Percentiles rank a stretch among this genome's conserved stretches.
phyloP scores from a whole-genome alignment of 2,329 filamentous ascomycete genomes.

The Neoascochyta sp. region DNA sequence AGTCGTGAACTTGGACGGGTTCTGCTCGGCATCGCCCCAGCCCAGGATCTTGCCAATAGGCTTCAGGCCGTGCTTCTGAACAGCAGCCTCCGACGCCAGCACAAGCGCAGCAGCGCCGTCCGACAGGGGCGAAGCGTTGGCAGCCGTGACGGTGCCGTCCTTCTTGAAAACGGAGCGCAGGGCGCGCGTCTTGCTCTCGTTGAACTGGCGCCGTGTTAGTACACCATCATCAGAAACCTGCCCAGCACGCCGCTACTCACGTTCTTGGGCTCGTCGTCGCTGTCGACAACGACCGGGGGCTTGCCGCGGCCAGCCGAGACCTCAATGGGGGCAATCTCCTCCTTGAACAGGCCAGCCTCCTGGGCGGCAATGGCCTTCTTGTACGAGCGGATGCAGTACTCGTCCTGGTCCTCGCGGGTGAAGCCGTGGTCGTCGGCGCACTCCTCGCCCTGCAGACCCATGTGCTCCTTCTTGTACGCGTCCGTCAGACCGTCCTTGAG shows the following conservation, averaged over 20 bases:
- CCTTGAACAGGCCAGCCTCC: slow-evolving; percentile 73
- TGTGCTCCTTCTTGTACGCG: slow-evolving; percentile 93
- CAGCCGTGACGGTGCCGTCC: slow-evolving; percentile 85
- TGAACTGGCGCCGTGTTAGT: slow-evolving; percentile 42
- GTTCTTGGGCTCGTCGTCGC: slow-evolving; percentile 96
- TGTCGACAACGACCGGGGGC: slow-evolving; percentile 72
- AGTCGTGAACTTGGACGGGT: slow-evolving; percentile 93
- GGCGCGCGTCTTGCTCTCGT: slow-evolving; percentile 49
- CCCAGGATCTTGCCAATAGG: slow-evolving; percentile 95
- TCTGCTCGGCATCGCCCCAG: slow-evolving; percentile 91
- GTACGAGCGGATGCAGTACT: slow-evolving; percentile 93
- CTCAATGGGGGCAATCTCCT: slow-evolving; percentile 86
- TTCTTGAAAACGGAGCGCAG: slow-evolving; percentile 75
- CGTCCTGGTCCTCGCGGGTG: slow-evolving; percentile 81
- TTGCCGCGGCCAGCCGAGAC: slow-evolving; percentile 87
- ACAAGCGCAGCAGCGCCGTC: slow-evolving; percentile 91
- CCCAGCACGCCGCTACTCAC: slow-evolving; percentile 39
- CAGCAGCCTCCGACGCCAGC: slow-evolving; percentile 87
- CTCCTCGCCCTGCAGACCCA: slow-evolving; percentile 90
- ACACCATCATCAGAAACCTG: slow-evolving; percentile 3
- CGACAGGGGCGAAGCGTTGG: slow-evolving; percentile 94
- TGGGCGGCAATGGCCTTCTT: slow-evolving; percentile 87
- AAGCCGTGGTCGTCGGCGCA: slow-evolving; percentile 82
- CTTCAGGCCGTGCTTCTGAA: slow-evolving; percentile 87
- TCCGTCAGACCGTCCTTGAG: slow-evolving; percentile 94